phyloP scores from a whole-genome alignment of 345 rosid species.

The Eucalyptus albens region DNA sequence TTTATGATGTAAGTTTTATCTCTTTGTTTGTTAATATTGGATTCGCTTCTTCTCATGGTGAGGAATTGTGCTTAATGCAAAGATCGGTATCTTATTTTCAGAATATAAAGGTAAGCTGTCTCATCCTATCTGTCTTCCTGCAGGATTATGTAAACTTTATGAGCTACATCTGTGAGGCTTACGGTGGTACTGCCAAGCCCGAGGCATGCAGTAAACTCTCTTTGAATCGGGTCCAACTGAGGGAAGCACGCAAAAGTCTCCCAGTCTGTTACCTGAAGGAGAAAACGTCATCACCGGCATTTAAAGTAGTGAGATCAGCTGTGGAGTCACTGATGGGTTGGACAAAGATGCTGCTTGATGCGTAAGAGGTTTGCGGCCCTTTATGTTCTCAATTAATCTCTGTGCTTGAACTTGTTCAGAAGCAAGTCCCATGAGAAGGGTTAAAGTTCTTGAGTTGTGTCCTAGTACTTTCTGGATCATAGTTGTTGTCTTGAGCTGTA shows the following conservation, averaged over 20 bases:
- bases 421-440: background rate
- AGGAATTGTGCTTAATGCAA: background rate
- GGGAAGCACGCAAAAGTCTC: background rate
- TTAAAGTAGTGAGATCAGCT: background rate
- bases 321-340: slow-evolving; percentile 4
- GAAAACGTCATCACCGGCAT: background rate
- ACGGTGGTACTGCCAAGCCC: slow-evolving; percentile 30
- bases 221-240: background rate
- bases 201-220: slow-evolving; percentile 41
- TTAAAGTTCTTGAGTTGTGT: background rate
- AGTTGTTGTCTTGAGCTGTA: background rate
- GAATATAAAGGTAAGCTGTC: background rate
- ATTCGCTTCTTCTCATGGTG: background rate
- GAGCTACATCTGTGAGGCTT: slow-evolving; percentile 77
- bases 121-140: background rate
- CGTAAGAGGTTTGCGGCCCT: background rate
- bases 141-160: slow-evolving; percentile 73
- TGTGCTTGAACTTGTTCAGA: background rate
- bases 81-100: background rate
- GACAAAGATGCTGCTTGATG: slow-evolving; percentile 1
- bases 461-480: background rate
- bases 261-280: slow-evolving; percentile 32
- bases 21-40: background rate
- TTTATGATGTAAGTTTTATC: slow-evolving; percentile 59
- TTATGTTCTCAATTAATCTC: background rate